Conservation (phyloP, 371 early-diverging fungal genomes). For the Rhizopus sp. region DNA sequence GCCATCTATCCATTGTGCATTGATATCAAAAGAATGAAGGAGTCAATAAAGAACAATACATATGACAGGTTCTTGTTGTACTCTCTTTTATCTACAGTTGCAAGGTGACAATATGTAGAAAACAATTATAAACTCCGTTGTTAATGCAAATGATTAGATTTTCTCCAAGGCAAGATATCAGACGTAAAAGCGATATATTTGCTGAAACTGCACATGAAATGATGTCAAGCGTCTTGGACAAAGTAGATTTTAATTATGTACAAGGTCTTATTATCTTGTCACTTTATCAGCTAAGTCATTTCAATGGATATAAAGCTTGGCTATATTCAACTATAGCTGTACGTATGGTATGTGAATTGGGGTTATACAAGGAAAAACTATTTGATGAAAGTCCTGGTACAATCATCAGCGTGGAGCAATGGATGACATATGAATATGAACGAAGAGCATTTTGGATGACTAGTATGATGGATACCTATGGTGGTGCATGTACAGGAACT, state of each 20-base stretch:
- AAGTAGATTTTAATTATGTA: no score
- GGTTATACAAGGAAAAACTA: background rate
- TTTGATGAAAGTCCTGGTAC: background rate
- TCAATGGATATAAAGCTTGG: background rate
- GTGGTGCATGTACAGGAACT: background rate
- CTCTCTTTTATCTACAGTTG: background rate
- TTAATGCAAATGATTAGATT: no score
- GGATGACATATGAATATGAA: background rate
- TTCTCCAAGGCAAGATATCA: background rate
- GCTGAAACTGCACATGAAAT: no score
- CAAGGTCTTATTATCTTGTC: background rate
- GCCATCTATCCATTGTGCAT: background rate
- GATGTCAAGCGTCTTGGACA: no score
- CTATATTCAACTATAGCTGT: background rate
- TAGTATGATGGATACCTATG: background rate
- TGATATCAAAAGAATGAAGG: background rate
- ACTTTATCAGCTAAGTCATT: background rate
- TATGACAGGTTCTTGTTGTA: background rate
- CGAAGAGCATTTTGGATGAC: background rate
- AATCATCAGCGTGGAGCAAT: background rate
- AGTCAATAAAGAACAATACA: background rate
- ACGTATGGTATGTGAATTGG: background rate
- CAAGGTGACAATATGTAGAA: background rate
- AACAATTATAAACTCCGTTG: no score
- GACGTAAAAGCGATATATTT: no score